Base-by-base conservation (phyloP, 129 eudicot genomes). In the Solidago caesia region DNA sequence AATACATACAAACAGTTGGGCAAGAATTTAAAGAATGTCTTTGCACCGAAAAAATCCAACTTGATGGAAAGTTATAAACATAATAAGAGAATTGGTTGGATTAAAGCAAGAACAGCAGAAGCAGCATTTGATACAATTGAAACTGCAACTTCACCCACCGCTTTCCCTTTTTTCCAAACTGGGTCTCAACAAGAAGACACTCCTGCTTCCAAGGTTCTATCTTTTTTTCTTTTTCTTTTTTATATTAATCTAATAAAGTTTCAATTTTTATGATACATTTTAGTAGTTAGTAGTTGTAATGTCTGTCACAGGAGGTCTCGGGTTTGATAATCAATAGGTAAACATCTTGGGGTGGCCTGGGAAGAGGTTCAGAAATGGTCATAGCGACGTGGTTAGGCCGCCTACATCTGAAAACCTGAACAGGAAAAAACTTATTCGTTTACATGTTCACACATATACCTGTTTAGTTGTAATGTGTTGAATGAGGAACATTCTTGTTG, bases 141-240 rank as follows among this genome's bases (percentile, higher is more conserved):
- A 57, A 44, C 73, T 73, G 58, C 67, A 68, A 43, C 68, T 71
- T 77, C 80, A 64, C 49, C 84, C 64, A 63, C 89, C 60, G 77
- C 88, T 42, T 82, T 82, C 47, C 91, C 92, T 0, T 80, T 86
- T 61, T 86, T 80, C 44, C 73, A 79, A 33, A 61, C 88, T 33
- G 63, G 85, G 4, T 21, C 65, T 11, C 81, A 85, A 61, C 83
- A 80, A 25, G 75, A 73, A 39, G 72, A 78, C 5, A 80, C 96
- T 2, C 90, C 90, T 69, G 87, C 92, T 84, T 79, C 95, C 52
- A 68, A 88, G 90, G 97, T 90, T 21, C 27, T 27, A 33, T 41
- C 58, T 5, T 0, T 7, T 0, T 12, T 76, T 25, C 4, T 13
- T 33, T 0, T 12, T 71, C 15, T 51, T n/a, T 7, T 6, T 57